These are phyloP conservation scores for Hypoxylon sp. DNA, from an alignment of 2,329 filamentous ascomycete genomes.

Conservation along the genomic window DNA sequence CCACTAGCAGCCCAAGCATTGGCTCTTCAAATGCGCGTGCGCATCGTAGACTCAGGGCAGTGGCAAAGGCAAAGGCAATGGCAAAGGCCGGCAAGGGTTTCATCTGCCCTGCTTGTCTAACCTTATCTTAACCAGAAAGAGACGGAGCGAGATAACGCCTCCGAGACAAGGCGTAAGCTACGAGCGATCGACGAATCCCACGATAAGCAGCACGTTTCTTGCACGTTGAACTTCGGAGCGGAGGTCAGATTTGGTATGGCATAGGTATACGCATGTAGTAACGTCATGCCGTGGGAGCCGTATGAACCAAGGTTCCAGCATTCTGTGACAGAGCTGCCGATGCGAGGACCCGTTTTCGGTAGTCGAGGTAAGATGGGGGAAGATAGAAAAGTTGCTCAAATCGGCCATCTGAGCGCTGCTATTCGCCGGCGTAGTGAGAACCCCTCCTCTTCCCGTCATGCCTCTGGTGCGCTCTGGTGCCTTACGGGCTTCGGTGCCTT, in stretches of 20 bases:
- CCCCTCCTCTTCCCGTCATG: slow-evolving; percentile 21
- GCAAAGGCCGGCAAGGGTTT: slow-evolving; percentile 13
- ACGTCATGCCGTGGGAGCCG: slow-evolving; percentile 10
- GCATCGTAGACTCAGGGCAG: slow-evolving; percentile 24
- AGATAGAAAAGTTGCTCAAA: slow-evolving; percentile 17
- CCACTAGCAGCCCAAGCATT: slow-evolving; percentile 20
- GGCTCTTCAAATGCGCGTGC: slow-evolving; percentile 1
- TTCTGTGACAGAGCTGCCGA: slow-evolving; percentile 24
- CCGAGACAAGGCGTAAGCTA: slow-evolving; percentile 27
- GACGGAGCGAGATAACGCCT: slow-evolving; percentile 25
- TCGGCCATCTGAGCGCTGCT: slow-evolving; percentile 12
- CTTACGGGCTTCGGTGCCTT: too few relatives aligned
- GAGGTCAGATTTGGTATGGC: slow-evolving; percentile 24
- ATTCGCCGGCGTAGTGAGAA: slow-evolving; percentile 29
- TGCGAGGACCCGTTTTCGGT: slow-evolving; percentile 33
- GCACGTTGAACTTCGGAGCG: slow-evolving; percentile 29
- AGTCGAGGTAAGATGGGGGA: slow-evolving; percentile 20
- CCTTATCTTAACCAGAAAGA: slow-evolving; percentile 12
- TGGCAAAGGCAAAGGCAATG: too few relatives aligned
- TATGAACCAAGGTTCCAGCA: slow-evolving; percentile 27
- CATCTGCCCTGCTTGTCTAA: slow-evolving; percentile 28
- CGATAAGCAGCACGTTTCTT: slow-evolving; percentile 37
- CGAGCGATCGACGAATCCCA: slow-evolving; percentile 34
- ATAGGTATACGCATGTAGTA: slow-evolving; percentile 23
- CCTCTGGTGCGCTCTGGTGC: too few relatives aligned